phyloP scores from a whole-genome alignment of 768 basidiomycete species.

The Russula sp. region DNA sequence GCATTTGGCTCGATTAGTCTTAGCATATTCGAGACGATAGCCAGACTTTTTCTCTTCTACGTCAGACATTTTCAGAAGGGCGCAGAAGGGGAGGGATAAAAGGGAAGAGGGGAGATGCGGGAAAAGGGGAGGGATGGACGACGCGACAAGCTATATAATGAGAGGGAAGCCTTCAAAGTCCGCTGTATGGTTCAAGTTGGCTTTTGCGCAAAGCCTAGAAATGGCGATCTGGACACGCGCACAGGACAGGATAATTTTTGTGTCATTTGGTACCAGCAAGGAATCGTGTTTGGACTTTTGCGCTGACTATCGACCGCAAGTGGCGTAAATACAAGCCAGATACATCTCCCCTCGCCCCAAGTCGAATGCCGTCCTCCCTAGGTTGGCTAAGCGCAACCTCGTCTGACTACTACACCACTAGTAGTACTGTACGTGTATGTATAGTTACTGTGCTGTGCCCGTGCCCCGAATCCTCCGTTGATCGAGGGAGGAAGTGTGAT shows the following conservation, averaged over 20 bases:
- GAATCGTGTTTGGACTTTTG: background rate
- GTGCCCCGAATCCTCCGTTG: too few relatives aligned
- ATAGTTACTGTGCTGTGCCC: too few relatives aligned
- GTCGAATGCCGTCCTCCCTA: too few relatives aligned
- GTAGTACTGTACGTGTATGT: too few relatives aligned
- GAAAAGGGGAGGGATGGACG: constrained; percentile 24
- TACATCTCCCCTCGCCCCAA: too few relatives aligned
- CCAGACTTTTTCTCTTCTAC: constrained; percentile 45
- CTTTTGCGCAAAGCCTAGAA: constrained; percentile 14
- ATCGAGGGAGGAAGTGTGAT: background rate
- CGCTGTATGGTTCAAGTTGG: constrained; percentile 28
- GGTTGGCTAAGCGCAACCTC: too few relatives aligned
- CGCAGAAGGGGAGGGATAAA: constrained; percentile 9
- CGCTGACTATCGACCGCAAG: too few relatives aligned
- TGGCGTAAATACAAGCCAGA: background rate
- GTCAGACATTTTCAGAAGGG: constrained; percentile 33
- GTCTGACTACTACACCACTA: too few relatives aligned
- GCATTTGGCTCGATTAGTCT: constrained; percentile 64
- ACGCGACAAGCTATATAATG: constrained; percentile 25
- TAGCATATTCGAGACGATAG: constrained; percentile 76
- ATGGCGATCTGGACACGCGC: constrained; percentile 17
- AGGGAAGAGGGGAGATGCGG: constrained; percentile 23
- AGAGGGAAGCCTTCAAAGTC: constrained; percentile 31
- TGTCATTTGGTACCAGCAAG: background rate
- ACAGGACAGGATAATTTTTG: background rate